Percentiles rank a stretch among this genome's conserved stretches.
These are phyloP conservation scores for Pistacia atlantica DNA, from an alignment of 345 rosid species.

Conservation along the genomic window DNA sequence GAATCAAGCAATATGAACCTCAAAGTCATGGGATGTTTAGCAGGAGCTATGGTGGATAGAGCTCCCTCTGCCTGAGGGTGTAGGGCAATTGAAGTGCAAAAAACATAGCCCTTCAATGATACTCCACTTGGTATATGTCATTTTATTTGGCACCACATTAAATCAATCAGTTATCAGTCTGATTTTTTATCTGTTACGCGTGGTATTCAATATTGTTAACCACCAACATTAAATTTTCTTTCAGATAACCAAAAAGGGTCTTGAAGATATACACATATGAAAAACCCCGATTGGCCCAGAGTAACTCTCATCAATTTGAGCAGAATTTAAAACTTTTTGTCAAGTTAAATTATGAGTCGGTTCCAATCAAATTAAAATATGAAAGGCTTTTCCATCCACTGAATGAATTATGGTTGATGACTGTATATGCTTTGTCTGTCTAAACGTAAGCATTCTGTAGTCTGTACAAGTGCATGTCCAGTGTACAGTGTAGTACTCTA, in stretches of 20 bases:
- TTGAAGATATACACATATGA: neutral
- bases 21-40: neutral
- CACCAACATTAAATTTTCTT: neutral
- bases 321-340: neutral
- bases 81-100: neutral
- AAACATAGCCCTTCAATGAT: neutral
- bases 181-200: neutral
- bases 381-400: neutral
- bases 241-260: neutral
- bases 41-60: neutral
- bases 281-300: neutral
- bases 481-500: too few relatives aligned
- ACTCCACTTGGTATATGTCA: neutral
- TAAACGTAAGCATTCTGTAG: too few relatives aligned
- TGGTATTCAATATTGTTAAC: neutral
- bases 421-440: neutral
- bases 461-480: too few relatives aligned
- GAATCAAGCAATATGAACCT: neutral
- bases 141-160: neutral
- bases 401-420: neutral
- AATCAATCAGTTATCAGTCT: neutral
- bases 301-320: neutral
- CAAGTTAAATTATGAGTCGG: too few relatives aligned
- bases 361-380: neutral
- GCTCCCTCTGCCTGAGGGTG: conserved; percentile 21